These are phyloP conservation scores for Vigna hirtella DNA, from an alignment of 306 rosid genomes.

Conservation along the genomic window DNA sequence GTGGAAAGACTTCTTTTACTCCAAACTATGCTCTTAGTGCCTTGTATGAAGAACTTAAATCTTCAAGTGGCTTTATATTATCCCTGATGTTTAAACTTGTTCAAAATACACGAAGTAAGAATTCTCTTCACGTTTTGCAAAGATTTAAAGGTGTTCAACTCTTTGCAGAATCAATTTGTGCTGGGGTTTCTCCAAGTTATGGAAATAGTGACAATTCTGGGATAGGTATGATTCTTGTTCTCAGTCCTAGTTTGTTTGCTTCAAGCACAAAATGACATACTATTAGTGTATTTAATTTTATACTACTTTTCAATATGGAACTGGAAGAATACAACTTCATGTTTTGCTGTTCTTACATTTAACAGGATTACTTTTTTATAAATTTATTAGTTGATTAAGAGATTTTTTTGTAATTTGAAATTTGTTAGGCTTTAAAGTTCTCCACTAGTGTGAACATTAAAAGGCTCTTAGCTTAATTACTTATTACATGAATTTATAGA, in stretches of 20 bases:
- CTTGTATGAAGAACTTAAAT: conserved; percentile 83
- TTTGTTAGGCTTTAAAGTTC: conserved; percentile 33
- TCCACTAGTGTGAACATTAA: conserved; percentile 4
- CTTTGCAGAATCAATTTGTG: conserved; percentile 80
- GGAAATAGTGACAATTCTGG: conserved; percentile 47
- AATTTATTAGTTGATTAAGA: conserved; percentile 4
- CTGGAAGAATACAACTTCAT: background rate
- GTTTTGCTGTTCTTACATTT: conserved; percentile 5
- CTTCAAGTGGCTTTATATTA: conserved; percentile 81
- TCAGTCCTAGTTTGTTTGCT: conserved; percentile 32
- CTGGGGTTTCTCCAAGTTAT: conserved; percentile 56
- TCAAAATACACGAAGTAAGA: conserved; percentile 64
- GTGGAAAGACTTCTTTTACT: conserved; percentile 68
- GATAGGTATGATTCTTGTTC: conserved; percentile 63
- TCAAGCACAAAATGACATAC: conserved; percentile 16
- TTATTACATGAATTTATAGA: conserved; percentile 23
- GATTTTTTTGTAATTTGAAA: background rate
- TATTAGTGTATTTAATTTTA: background rate
- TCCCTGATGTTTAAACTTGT: conserved; percentile 79
- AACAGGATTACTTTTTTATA: background rate
- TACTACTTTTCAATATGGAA: background rate
- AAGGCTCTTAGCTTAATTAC: background rate
- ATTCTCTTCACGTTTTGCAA: conserved; percentile 83
- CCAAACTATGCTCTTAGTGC: conserved; percentile 73
- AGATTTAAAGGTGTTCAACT: conserved; percentile 79